Evolutionary conservation across 2,329 filamentous ascomycete species (phyloP).

Genomic region (Bimuria novae-zelandiae): DNA sequence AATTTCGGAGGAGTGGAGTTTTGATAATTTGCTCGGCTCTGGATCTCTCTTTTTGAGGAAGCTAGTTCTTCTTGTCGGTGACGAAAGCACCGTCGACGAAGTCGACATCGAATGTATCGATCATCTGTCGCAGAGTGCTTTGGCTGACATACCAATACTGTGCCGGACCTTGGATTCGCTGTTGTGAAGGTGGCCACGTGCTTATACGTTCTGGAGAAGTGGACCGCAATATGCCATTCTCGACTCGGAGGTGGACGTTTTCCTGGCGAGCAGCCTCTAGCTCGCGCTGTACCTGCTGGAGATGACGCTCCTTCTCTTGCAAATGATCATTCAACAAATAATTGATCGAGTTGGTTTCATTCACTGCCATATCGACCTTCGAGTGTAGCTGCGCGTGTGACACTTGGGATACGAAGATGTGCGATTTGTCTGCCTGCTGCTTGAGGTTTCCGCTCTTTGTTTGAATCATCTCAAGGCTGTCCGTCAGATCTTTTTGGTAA

Average conservation of each 20-base stretch:
- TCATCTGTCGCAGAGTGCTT: not conserved
- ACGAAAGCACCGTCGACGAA: not conserved
- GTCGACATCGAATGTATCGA: not conserved
- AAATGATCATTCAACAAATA: slow-evolving; percentile 1
- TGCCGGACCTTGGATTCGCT: not conserved
- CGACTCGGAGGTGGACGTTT: not conserved
- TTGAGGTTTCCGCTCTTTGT: not conserved
- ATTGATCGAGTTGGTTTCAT: slow-evolving; percentile 3
- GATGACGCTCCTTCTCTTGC: not conserved
- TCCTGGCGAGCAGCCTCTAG: not conserved
- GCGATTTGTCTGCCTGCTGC: slow-evolving; percentile 6
- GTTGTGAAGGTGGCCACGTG: not conserved
- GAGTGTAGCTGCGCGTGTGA: not conserved
- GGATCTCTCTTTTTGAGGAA: not conserved
- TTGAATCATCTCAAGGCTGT: slow-evolving; percentile 9
- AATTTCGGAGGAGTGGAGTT: slow-evolving; percentile 2
- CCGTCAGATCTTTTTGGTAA: not conserved
- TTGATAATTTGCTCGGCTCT: slow-evolving; percentile 10
- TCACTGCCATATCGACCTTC: not conserved
- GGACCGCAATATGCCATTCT: slow-evolving; percentile 1
- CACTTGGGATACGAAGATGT: slow-evolving; percentile 4
- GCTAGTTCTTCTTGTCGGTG: not conserved
- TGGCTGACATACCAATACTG: not conserved
- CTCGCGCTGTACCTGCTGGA: not conserved
- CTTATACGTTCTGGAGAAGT: not conserved